Evolutionary conservation across 345 rosid genomes (phyloP).

Genomic region (Gossypium bickii): DNA sequence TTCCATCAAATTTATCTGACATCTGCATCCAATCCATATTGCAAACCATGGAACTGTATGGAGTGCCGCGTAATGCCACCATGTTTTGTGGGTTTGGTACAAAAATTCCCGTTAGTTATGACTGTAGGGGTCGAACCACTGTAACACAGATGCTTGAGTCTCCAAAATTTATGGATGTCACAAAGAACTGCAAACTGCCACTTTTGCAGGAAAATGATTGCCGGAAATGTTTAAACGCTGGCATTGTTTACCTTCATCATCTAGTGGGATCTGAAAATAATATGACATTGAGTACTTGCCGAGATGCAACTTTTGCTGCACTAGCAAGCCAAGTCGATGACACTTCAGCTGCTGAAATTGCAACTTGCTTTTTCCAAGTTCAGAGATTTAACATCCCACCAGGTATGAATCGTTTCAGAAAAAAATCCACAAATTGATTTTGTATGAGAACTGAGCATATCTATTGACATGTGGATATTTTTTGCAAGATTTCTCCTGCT

Average conservation of each 20-base stretch:
- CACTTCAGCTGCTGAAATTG: constrained; percentile 51
- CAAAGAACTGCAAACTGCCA: constrained; percentile 55
- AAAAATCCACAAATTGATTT: neutral
- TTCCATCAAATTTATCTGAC: constrained; percentile 43
- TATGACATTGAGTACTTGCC: constrained; percentile 74
- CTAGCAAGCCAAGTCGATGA: constrained; percentile 71
- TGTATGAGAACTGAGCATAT: neutral
- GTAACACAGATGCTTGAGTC: constrained; percentile 76
- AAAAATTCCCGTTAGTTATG: constrained; percentile 75
- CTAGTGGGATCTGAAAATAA: constrained; percentile 53
- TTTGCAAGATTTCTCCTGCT: neutral
- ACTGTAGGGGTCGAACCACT: constrained; percentile 67
- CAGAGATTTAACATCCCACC: constrained; percentile 50
- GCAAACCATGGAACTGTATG: constrained; percentile 65
- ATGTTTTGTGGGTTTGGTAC: constrained; percentile 79
- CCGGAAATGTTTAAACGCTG: constrained; percentile 71
- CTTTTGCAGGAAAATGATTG: constrained; percentile 52
- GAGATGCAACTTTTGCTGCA: constrained; percentile 80
- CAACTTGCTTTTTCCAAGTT: constrained; percentile 84
- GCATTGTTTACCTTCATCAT: constrained; percentile 64
- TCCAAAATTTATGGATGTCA: constrained; percentile 57
- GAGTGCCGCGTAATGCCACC: constrained; percentile 75
- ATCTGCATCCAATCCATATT: constrained; percentile 63
- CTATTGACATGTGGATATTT: neutral
- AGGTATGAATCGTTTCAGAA: constrained; percentile 35